Evolutionary conservation across 768 basidiomycete genomes (phyloP), one percentile per base, ranked within the genome.

Genomic region (Leucocoprinus leucothites): DNA sequence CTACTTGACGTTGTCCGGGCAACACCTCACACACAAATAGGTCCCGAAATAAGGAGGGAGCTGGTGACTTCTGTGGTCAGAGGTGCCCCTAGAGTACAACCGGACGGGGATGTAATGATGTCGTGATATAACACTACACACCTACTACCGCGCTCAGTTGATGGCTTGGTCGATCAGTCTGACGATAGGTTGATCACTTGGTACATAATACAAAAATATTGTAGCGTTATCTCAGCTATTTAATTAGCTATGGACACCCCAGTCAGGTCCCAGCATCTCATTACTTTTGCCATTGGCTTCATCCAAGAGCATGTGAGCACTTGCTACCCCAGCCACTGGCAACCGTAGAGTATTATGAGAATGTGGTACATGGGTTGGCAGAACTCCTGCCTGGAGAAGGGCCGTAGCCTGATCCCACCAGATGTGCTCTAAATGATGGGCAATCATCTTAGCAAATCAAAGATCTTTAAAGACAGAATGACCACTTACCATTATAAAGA

Each of bases 1-100:
- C 74, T 99, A n/a, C 72, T 98, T 51, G 96, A 98, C 62, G 94
- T 98, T 41, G 79, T 95, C 46, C 84, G 94, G 22, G 87, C 82
- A 4, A 87, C 91, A 36, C 84, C 87, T 7, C 97, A 99, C 66
- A 78, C 86, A 6, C 87, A 93, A 67, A 97, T 98, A 63, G 80
- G 91, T 44, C 76, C 86, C 0, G 97, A 99, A 72, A 86, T 98
- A 53, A 81, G 97, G 64, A 73, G 97, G 59, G 97, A 98, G 67
- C 73, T 99, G 25, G 80, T 94, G 48, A 91, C 85, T 64, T 91
- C 89, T 2, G 91, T 94, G 9, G 87, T 82, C 44, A 78, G 96
- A 62, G 96, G 92, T 0, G 94, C 91, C 28, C 84, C 89, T 24
- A 76, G 87, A 61, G 72, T 76, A 11, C 82, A 82, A 53, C 74